Conservation (phyloP, 208 protist species). For the Tetramitus jugosus region DNA sequence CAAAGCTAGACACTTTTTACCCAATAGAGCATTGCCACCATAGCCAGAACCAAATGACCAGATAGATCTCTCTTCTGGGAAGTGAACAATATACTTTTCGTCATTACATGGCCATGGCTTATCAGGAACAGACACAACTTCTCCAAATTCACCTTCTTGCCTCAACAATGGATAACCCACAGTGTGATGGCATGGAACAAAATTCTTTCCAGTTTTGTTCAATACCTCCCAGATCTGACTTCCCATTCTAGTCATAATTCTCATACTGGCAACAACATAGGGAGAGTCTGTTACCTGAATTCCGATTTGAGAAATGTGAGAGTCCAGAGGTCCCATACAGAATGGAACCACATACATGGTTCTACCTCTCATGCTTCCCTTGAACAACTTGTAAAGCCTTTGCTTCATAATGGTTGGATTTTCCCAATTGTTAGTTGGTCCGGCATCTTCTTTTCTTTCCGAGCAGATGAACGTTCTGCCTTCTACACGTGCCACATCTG, state of each 20-base stretch:
- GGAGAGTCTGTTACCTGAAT: conserved; percentile 55
- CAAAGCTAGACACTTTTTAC: conserved; percentile 69
- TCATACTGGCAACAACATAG: conserved; percentile 56
- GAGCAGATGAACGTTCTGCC: conserved; percentile 50
- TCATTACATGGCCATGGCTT: conserved; percentile 42
- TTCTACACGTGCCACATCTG: conserved; percentile 57
- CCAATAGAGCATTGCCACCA: conserved; percentile 65
- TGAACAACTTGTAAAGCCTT: neutral
- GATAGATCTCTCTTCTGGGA: conserved; percentile 46
- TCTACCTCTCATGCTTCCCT: conserved; percentile 34
- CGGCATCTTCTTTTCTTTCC: conserved; percentile 44
- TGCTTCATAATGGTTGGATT: conserved; percentile 47
- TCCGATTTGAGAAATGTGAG: conserved; percentile 43
- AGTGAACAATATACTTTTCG: conserved; percentile 47
- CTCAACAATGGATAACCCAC: too few species aligned
- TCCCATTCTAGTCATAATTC: conserved; percentile 55
- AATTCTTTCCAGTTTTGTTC: too few species aligned
- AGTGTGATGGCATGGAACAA: too few species aligned
- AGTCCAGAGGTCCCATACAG: conserved; percentile 53
- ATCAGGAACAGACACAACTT: conserved; percentile 1
- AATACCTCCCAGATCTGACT: neutral
- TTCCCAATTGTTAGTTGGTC: conserved; percentile 54
- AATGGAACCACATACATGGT: conserved; percentile 65
- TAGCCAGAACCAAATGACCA: conserved; percentile 57
- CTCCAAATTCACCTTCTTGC: too few species aligned